phyloP scores from a whole-genome alignment of 2,329 filamentous ascomycete genomes.

The Cryphonectria carpinicola region DNA sequence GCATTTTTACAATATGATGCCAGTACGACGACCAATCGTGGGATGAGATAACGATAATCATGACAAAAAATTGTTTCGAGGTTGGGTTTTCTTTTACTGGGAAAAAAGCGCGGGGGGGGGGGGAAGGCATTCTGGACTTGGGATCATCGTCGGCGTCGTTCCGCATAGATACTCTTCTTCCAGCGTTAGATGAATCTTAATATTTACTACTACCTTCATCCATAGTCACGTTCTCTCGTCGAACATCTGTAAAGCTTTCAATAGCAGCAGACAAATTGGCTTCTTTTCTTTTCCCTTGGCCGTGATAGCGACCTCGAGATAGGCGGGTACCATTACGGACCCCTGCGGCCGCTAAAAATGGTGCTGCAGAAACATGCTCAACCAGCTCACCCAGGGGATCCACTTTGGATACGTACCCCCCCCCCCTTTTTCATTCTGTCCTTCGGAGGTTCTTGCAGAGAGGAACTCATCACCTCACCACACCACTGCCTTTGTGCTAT shows the following conservation, averaged over 20 bases:
- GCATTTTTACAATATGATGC: conserved; percentile 3
- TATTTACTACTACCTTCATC: neutral
- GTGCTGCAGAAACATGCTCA: conserved; percentile 22
- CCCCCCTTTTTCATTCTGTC: neutral
- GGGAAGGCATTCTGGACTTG: neutral
- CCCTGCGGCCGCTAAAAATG: conserved; percentile 27
- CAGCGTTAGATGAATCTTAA: neutral
- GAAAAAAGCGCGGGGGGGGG: neutral
- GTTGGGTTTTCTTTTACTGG: neutral
- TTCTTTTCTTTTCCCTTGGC: too few relatives aligned
- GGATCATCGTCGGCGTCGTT: neutral
- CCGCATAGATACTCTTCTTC: neutral
- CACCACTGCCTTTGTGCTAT: too few relatives aligned
- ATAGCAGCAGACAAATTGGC: too few relatives aligned
- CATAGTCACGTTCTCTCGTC: neutral
- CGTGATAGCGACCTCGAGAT: neutral
- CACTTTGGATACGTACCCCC: neutral
- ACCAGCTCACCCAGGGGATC: neutral
- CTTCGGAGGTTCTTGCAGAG: neutral
- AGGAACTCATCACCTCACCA: too few relatives aligned
- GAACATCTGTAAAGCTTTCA: neutral
- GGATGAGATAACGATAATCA: conserved; percentile 7
- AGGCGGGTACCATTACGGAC: conserved; percentile 26
- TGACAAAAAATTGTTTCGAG: neutral
- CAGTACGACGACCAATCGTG: conserved; percentile 12